These are phyloP conservation scores for Pseudonitzschia multiseries DNA, from an alignment of 108 stramenopile genomes.

Conservation along the genomic window DNA sequence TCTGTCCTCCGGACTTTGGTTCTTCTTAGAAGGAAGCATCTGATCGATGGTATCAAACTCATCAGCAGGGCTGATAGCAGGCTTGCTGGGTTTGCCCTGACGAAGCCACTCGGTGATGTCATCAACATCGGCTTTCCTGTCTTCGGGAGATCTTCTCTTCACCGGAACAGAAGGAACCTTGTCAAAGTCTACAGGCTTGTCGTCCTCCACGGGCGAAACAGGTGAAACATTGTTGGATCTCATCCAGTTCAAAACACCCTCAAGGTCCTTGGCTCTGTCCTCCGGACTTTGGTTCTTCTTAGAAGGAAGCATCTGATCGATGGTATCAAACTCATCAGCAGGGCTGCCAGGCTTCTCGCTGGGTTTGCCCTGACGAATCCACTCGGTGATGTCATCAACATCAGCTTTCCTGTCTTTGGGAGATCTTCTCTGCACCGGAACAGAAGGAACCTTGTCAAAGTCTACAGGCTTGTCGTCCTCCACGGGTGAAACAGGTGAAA, in stretches of 20 bases:
- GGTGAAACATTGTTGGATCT: slow-evolving; percentile 2
- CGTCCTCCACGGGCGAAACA: neutral
- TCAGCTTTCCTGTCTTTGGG: slow-evolving; percentile 23
- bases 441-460: slow-evolving; percentile 6
- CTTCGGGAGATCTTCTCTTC: slow-evolving; percentile 22
- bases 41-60: slow-evolving; percentile 20
- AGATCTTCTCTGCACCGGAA: slow-evolving; percentile 5
- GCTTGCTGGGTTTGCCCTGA: neutral
- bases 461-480: neutral
- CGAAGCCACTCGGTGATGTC: slow-evolving; percentile 25
- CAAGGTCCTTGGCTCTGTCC: slow-evolving; percentile 25
- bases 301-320: slow-evolving; percentile 31
- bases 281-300: slow-evolving; percentile 25
- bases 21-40: slow-evolving; percentile 27
- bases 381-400: slow-evolving; percentile 29
- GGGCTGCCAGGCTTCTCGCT: slow-evolving; percentile 20
- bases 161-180: slow-evolving; percentile 19
- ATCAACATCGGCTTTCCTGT: slow-evolving; percentile 23
- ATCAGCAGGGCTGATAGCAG: slow-evolving; percentile 12
- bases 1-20: slow-evolving; percentile 31
- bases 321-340: slow-evolving; percentile 17
- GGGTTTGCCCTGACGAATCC: slow-evolving; percentile 30
- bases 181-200: slow-evolving; percentile 1
- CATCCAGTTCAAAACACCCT: slow-evolving; percentile 6
- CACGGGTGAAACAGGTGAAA: slow-evolving; percentile 14